phyloP scores from a whole-genome alignment of 108 stramenopile genomes.

The Fistulifera pelliculosa region DNA sequence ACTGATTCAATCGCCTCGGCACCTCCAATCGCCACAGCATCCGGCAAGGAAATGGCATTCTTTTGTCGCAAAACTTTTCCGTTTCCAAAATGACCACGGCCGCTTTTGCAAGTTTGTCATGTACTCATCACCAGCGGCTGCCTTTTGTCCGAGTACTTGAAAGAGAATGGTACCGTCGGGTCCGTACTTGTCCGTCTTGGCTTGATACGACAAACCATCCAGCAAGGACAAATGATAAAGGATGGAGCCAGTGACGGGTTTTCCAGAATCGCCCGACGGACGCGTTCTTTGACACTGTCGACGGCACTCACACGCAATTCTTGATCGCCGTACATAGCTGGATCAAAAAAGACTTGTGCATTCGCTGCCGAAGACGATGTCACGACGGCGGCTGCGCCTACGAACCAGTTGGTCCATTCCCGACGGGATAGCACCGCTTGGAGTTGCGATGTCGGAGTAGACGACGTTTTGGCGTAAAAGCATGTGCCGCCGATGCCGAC shows the following conservation, averaged over 20 bases:
- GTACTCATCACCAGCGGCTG: conserved; percentile 21
- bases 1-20: conserved; percentile 71
- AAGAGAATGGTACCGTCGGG: conserved; percentile 68
- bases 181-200: conserved; percentile 46
- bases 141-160: conserved; percentile 46
- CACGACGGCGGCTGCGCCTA: too few relatives aligned
- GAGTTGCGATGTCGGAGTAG: too few relatives aligned
- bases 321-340: conserved; percentile 88
- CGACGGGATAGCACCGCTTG: too few relatives aligned
- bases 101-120: conserved; percentile 41
- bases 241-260: conserved; percentile 58
- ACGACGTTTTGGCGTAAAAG: too few relatives aligned
- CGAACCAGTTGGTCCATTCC: too few relatives aligned
- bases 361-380: conserved; percentile 30
- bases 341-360: conserved; percentile 78
- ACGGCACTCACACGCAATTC: conserved; percentile 77
- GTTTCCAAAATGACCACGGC: conserved; percentile 45
- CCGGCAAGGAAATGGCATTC: conserved; percentile 69
- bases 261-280: conserved; percentile 67
- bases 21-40: conserved; percentile 72
- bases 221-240: conserved; percentile 63
- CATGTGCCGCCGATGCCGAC: too few relatives aligned
- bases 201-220: conserved; percentile 63
- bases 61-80: conserved; percentile 61
- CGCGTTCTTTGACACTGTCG: conserved; percentile 59